phyloP scores from a whole-genome alignment of 1,139 yeast genomes.

The Pichia terricola region DNA sequence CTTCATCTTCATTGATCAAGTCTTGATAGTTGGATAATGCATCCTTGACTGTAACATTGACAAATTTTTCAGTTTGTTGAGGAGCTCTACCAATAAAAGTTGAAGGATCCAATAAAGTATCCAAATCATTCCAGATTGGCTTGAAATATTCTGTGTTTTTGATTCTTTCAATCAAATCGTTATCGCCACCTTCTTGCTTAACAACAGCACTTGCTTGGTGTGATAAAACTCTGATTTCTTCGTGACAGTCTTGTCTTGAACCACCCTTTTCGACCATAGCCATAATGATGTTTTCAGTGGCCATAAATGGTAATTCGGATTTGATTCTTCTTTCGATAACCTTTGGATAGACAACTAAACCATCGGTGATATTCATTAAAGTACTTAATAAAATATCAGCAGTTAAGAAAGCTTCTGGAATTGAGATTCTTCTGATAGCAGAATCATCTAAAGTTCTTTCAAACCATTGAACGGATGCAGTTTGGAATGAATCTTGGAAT shows the following conservation, averaged over 20 bases:
- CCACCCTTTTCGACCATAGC: conserved; percentile 99
- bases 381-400: conserved; percentile 91
- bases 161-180: conserved; percentile 87
- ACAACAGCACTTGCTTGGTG: conserved; percentile 98
- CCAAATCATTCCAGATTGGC: conserved; percentile 84
- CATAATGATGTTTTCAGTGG: conserved; percentile 97
- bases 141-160: conserved; percentile 71
- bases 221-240: conserved; percentile 90
- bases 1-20: conserved; percentile 51
- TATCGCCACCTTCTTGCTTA: conserved; percentile 97
- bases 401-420: conserved; percentile 93
- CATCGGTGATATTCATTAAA: conserved; percentile 83
- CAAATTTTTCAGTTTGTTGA: conserved; percentile 91
- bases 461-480: conserved; percentile 98
- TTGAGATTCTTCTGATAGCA: conserved; percentile 93
- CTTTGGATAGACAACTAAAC: conserved; percentile 95
- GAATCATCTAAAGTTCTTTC: conserved; percentile 98
- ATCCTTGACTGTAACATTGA: conserved; percentile 70
- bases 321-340: conserved; percentile 94
- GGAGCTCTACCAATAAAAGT: conserved; percentile 99
- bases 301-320: conserved; percentile 98
- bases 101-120: conserved; percentile 71
- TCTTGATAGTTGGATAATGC: conserved; percentile 68
- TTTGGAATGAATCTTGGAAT: conserved; percentile 87
- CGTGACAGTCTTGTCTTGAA: conserved; percentile 97